Base-by-base conservation (phyloP, 257 asterid genomes). In the Oldenlandia corymbosa region DNA sequence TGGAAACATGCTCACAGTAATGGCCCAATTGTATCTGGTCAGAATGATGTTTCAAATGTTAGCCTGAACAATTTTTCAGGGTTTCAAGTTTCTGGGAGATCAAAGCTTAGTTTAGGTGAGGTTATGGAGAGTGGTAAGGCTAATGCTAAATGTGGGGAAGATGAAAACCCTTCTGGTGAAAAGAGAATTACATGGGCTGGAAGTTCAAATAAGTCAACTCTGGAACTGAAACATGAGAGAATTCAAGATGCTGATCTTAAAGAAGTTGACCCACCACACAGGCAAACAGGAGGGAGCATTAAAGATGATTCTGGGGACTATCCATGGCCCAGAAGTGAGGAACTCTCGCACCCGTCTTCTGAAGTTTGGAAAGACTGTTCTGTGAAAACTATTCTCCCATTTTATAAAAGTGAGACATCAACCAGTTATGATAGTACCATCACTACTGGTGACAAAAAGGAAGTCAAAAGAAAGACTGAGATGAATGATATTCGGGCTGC, bases 371-470 rank as follows among this genome's bases (percentile, higher is more conserved):
- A 80, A 73, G 88, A 86, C 56, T 86, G 93, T 83, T 68, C 84
- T 1, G 81, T 83, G 28, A 85, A 87, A 77, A 87, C 96, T 57
- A 80, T 83, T 74, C 77, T 87, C 41, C 95, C 93, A 11, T 80
- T 83, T 58, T 64, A 90, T 54, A 71, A 60, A 67, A 85, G 73
- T 34, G 95, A 85, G 50, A 67, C 80, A 26, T 87, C 90, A 5
- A 82, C 90, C 65, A 82, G 94, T 79, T 79, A 78, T 67, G 83
- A 74, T 34, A 65, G 64, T 75, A 78, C 76, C 57, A 41, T 62
- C 26, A 72, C 68, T 27, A 61, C 69, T 69, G 72, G 62, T 68
- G 84, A 76, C 71, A 87, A 72, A 78, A 84, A 64, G 64, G 90
- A 79, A 53, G 95, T 82, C 2, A 87, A 84, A 75, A 78, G 71